Evolutionary conservation across 352 stramenopile genomes (phyloP).

Genomic region (Globisporangium alternatum): DNA sequence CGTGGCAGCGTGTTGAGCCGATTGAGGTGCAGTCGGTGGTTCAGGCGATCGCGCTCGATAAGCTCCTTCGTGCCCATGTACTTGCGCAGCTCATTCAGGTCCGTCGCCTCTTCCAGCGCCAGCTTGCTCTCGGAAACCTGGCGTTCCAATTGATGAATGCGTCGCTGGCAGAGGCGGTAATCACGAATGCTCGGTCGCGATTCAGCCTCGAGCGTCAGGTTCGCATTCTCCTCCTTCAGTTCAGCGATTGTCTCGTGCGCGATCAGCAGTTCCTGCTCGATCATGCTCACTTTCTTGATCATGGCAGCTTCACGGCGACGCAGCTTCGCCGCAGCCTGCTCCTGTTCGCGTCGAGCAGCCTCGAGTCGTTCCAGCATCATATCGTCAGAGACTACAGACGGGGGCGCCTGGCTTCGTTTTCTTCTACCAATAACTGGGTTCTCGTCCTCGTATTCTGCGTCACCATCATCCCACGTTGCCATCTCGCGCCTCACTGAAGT

Average conservation of each 20-base stretch:
- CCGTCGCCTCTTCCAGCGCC: conserved; percentile 67
- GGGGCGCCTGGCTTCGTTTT: conserved; percentile 4
- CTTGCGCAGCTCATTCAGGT: conserved; percentile 74
- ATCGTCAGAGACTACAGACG: conserved; percentile 50
- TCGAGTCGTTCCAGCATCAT: conserved; percentile 77
- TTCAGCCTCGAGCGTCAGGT: conserved; percentile 68
- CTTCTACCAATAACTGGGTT: background rate
- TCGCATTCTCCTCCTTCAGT: conserved; percentile 80
- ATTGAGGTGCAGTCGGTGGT: conserved; percentile 78
- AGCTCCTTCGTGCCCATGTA: conserved; percentile 83
- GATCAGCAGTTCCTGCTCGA: conserved; percentile 67
- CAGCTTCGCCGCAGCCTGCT: conserved; percentile 54
- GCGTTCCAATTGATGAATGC: conserved; percentile 72
- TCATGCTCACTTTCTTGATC: conserved; percentile 73
- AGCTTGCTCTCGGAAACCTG: conserved; percentile 74
- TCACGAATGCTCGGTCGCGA: conserved; percentile 82
- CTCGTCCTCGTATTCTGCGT: conserved; percentile 11
- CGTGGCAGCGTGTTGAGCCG: conserved; percentile 69
- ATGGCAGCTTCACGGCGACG: conserved; percentile 66
- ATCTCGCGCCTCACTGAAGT: conserved; percentile 9
- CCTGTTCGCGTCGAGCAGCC: conserved; percentile 65
- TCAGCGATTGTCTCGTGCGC: conserved; percentile 63
- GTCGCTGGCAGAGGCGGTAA: conserved; percentile 66
- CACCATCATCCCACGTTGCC: conserved; percentile 20
- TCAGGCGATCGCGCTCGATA: conserved; percentile 72